Evolutionary conservation across 2,329 filamentous ascomycete genomes (phyloP).

Genomic region (Trichoderma gracile): DNA sequence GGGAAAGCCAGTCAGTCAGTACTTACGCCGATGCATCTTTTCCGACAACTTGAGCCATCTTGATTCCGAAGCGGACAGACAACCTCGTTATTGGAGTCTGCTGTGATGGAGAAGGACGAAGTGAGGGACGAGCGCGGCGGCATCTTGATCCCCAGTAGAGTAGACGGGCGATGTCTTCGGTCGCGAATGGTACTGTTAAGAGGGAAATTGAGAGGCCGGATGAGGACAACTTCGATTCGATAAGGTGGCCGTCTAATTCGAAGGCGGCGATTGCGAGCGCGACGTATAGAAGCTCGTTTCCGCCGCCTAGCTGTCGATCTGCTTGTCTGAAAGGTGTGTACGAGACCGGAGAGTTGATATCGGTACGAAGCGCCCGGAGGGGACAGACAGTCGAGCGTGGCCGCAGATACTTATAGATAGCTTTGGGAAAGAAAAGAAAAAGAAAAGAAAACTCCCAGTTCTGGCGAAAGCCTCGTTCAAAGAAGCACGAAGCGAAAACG

Average conservation of each 20-base stretch:
- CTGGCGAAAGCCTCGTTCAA: neutral
- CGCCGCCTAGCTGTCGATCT: constrained; percentile 18
- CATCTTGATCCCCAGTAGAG: constrained; percentile 68
- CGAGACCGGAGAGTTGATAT: neutral
- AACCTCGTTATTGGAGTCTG: constrained; percentile 89
- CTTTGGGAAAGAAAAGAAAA: neutral
- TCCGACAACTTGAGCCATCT: constrained; percentile 94
- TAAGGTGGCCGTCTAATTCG: constrained; percentile 32
- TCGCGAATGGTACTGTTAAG: constrained; percentile 31
- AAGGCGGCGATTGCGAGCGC: constrained; percentile 32
- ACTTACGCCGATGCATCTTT: constrained; percentile 97
- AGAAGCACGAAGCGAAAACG: neutral
- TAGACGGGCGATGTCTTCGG: constrained; percentile 30
- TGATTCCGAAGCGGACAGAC: constrained; percentile 94
- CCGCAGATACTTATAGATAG: neutral
- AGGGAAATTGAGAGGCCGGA: constrained; percentile 33
- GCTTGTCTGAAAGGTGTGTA: neutral
- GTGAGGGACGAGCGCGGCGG: constrained; percentile 84
- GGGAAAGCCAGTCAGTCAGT: constrained; percentile 24
- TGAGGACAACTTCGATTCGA: constrained; percentile 25
- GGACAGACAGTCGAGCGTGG: neutral
- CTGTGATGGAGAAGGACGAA: constrained; percentile 83
- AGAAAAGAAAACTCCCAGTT: no score
- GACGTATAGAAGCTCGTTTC: constrained; percentile 21
- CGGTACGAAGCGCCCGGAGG: neutral